Percentiles rank a stretch among this genome's conserved stretches.
These are phyloP conservation scores for Saccharum hybrid DNA, from an alignment of 202 grass and related monocot species.

Conservation along the genomic window DNA sequence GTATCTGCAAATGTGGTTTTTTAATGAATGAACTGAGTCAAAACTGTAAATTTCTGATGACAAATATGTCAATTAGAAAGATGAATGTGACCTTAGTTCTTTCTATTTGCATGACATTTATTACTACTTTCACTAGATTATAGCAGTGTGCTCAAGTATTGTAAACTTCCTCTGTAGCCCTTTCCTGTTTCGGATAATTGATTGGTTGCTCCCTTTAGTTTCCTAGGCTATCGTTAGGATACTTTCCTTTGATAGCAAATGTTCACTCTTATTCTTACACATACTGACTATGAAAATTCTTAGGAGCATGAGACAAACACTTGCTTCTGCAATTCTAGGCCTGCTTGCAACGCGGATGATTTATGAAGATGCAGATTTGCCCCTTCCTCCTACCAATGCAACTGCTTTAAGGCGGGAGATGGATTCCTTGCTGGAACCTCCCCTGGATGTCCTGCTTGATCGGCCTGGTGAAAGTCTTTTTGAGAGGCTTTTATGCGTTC, in stretches of 20 bases:
- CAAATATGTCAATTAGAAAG: background rate
- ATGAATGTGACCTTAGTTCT: background rate
- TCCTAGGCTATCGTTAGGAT: background rate
- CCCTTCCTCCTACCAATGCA: slow-evolving; percentile 55
- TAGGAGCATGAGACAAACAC: slow-evolving; percentile 86
- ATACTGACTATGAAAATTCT: slow-evolving; percentile 42
- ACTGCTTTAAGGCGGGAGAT: slow-evolving; percentile 54
- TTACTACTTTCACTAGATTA: slow-evolving; percentile 33
- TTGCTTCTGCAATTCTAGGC: slow-evolving; percentile 77
- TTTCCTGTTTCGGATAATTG: background rate
- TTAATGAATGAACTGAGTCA: background rate
- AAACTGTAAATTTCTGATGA: background rate
- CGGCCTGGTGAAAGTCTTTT: slow-evolving; percentile 84
- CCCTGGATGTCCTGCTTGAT: slow-evolving; percentile 61
- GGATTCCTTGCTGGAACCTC: slow-evolving; percentile 64
- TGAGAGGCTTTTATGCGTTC: slow-evolving; percentile 83
- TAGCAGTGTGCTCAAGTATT: slow-evolving; percentile 1
- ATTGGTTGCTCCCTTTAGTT: slow-evolving; percentile 1
- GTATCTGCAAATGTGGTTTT: background rate
- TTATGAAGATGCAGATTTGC: slow-evolving; percentile 78
- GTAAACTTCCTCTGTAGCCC: background rate
- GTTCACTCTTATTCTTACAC: slow-evolving; percentile 24
- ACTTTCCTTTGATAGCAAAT: slow-evolving; percentile 31
- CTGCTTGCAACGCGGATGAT: slow-evolving; percentile 84
- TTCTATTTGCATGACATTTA: background rate